Base-by-base conservation (phyloP, 495 filamentous ascomycete genomes). In the Chaetomium fimeti region DNA sequence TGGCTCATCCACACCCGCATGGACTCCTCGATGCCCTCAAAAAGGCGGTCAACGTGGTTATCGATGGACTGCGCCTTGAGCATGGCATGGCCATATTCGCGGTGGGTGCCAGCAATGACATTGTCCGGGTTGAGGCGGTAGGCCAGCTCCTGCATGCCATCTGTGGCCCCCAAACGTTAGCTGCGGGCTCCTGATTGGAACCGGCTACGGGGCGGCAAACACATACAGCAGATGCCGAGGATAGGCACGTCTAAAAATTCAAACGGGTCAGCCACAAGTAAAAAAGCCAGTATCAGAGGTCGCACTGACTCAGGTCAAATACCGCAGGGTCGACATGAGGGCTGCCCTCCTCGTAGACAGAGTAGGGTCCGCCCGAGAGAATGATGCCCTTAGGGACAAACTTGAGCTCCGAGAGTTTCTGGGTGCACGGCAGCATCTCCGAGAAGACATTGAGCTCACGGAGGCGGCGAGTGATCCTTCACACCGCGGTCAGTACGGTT, bases 341-440 rank as follows among this genome's bases (percentile, higher is more conserved):
- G 42, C 47, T 55, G 36, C 64, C 69, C 43, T 71, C 66, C 51
- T 69, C 68, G 47, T 69, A 71, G 40, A 78, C 76, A 11, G 73
- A 76, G 60, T 67, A 71, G n/a, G 77, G 76, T 0, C 91, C 89
- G 57, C 90, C 91, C 18, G 88, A 91, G 20, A 93, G 81, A 52
- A 91, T 88, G 66, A 92, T 83, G 70, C 92, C 92, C 74, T 90
- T 91, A 20, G 93, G 93, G 69, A 85, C 90, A 82, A 83, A 97
- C 27, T 79, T 67, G 15, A 98, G 83, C 54, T 95, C 90, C 7
- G 84, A 75, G 15, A 97, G 72, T 81, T 93, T 95, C 61, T 88
- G 85, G 60, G 91, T 97, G 80, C 93, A 97, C 32, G 92, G 93
- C 52, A 96, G 85, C 87, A 97, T 89, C 79, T 98, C 93, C 47